phyloP scores from a whole-genome alignment of 352 stramenopile species.

The Peronospora belbahrii region DNA sequence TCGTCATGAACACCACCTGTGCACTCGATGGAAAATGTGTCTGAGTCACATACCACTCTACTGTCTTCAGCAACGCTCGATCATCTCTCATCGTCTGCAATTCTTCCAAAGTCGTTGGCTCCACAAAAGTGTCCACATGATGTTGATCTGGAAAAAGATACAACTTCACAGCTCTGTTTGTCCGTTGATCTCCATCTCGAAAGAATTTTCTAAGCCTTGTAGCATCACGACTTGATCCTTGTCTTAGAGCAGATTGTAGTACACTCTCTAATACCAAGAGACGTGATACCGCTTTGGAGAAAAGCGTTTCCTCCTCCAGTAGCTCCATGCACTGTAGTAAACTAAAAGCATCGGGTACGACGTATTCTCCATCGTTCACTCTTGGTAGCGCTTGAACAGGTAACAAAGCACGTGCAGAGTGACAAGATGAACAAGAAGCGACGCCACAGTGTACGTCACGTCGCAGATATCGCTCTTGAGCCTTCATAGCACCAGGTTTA shows the following conservation, averaged over 20 bases:
- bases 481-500: slow-evolving; percentile 63
- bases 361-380: slow-evolving; percentile 36
- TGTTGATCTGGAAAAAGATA: slow-evolving; percentile 70
- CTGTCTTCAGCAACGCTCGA: slow-evolving; percentile 44
- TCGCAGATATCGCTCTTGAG: slow-evolving; percentile 64
- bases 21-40: slow-evolving; percentile 29
- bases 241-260: slow-evolving; percentile 44
- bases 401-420: slow-evolving; percentile 13
- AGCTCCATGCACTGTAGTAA: slow-evolving; percentile 76
- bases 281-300: slow-evolving; percentile 30
- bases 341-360: slow-evolving; percentile 64
- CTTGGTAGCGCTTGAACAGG: slow-evolving; percentile 26
- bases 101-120: slow-evolving; percentile 33
- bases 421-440: slow-evolving; percentile 36
- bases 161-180: slow-evolving; percentile 34
- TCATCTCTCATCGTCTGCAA: slow-evolving; percentile 30
- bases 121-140: slow-evolving; percentile 47
- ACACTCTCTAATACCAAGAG: slow-evolving; percentile 73
- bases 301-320: slow-evolving; percentile 49
- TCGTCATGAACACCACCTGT: slow-evolving; percentile 52
- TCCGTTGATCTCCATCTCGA: slow-evolving; percentile 37
- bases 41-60: slow-evolving; percentile 53
- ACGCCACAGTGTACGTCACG: slow-evolving; percentile 68
- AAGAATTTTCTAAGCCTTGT: slow-evolving; percentile 65
- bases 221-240: slow-evolving; percentile 60